Conservation (phyloP, 495 filamentous ascomycete species). For the Xylaria acuta region DNA sequence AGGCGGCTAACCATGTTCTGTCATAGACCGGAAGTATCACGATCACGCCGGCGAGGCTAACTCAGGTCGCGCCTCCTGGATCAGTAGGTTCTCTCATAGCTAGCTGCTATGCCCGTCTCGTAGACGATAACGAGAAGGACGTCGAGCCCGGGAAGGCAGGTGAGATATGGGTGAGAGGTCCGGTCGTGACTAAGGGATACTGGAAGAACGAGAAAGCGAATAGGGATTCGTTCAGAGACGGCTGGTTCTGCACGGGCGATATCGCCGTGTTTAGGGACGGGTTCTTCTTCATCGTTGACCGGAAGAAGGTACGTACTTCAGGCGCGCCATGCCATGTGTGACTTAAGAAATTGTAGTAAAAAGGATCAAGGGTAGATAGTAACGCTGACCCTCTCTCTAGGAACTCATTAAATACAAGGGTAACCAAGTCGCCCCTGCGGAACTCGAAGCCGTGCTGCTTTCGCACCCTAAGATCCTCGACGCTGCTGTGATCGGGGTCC, state of each 20-base stretch:
- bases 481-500: conserved; percentile 78
- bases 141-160: conserved; percentile 48
- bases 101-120: conserved; percentile 60
- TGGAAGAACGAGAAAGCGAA: conserved; percentile 69
- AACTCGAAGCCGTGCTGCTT: conserved; percentile 61
- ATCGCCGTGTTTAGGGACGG: conserved; percentile 59
- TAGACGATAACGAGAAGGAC: conserved; percentile 50
- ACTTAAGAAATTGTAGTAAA: neutral
- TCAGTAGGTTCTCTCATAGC: conserved; percentile 65
- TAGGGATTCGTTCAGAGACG: conserved; percentile 58
- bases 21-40: conserved; percentile 39
- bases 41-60: conserved; percentile 15
- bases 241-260: conserved; percentile 80
- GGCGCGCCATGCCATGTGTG: neutral
- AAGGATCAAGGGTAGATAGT: neutral
- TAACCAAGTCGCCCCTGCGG: conserved; percentile 85
- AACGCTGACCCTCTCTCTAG: conserved; percentile 21
- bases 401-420: conserved; percentile 62
- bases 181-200: conserved; percentile 72
- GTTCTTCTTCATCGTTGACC: conserved; percentile 67
- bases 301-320: conserved; percentile 67
- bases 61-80: conserved; percentile 25
- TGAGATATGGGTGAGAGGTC: conserved; percentile 50
- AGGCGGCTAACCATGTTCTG: neutral
- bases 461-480: conserved; percentile 74